phyloP scores from a whole-genome alignment of 495 filamentous ascomycete genomes.

The Aspergillus cristatus region DNA sequence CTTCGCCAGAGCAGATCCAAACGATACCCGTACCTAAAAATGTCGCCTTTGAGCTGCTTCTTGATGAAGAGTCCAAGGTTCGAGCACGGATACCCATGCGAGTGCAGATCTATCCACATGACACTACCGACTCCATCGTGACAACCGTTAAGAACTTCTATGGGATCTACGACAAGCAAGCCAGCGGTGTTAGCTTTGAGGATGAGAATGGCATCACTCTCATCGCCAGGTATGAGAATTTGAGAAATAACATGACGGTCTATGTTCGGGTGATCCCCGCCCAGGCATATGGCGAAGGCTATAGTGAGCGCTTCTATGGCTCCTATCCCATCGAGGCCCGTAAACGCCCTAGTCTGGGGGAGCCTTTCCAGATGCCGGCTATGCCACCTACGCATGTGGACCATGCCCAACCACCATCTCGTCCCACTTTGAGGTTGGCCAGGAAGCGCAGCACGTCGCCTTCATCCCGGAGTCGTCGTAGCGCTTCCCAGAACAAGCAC shows the following conservation, averaged over 20 bases:
- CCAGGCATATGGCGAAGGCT: constrained; percentile 26
- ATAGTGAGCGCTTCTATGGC: constrained; percentile 32
- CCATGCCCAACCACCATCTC: constrained; percentile 49
- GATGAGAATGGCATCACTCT: constrained; percentile 77
- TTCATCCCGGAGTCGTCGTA: constrained; percentile 65
- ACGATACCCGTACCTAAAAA: constrained; percentile 58
- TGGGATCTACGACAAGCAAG: constrained; percentile 70
- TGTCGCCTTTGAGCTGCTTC: constrained; percentile 77
- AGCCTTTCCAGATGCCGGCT: constrained; percentile 48
- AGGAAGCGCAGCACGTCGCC: constrained; percentile 79
- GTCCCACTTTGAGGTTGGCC: constrained; percentile 57
- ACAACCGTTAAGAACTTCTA: constrained; percentile 97
- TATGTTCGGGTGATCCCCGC: constrained; percentile 77
- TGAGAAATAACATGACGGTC: constrained; percentile 79
- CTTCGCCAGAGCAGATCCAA: constrained; percentile 28
- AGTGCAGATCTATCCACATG: constrained; percentile 85
- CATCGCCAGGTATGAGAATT: constrained; percentile 92
- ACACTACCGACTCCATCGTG: constrained; percentile 92
- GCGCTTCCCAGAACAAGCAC: constrained; percentile 67
- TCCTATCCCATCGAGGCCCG: constrained; percentile 31
- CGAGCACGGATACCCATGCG: constrained; percentile 79
- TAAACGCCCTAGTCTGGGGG: constrained; percentile 42
- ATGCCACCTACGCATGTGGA: constrained; percentile 38
- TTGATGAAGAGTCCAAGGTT: constrained; percentile 61
- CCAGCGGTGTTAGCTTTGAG: constrained; percentile 80